Percentiles rank a stretch among this genome's conserved stretches.
These are phyloP conservation scores for Globisporangium middletonii DNA, from an alignment of 352 stramenopile genomes.

Conservation along the genomic window DNA sequence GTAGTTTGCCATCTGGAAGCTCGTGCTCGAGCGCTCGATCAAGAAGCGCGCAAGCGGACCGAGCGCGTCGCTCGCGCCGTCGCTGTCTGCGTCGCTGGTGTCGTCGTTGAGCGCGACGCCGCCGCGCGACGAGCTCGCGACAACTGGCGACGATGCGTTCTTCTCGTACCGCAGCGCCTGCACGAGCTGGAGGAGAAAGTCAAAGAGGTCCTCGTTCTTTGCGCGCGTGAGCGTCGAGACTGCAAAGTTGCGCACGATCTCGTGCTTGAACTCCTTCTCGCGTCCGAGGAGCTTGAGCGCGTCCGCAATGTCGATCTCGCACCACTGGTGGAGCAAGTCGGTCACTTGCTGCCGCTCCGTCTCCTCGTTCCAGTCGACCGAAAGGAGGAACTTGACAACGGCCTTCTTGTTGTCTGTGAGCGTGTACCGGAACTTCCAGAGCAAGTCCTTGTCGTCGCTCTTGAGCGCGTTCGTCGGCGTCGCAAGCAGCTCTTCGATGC, in stretches of 20 bases:
- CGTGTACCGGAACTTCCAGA: conserved; percentile 97
- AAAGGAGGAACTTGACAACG: conserved; percentile 97
- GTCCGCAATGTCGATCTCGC: conserved; percentile 96
- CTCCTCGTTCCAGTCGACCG: conserved; percentile 97
- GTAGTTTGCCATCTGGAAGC: conserved; percentile 96
- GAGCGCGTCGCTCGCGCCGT: conserved; percentile 27
- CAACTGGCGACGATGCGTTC: conserved; percentile 11
- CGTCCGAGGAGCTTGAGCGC: conserved; percentile 95
- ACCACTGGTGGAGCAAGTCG: conserved; percentile 76
- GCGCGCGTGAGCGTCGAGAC: conserved; percentile 93
- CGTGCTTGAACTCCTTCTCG: conserved; percentile 86
- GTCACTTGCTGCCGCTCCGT: conserved; percentile 94
- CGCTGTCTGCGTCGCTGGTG: neutral
- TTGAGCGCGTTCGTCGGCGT: conserved; percentile 92
- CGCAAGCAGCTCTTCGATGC: conserved; percentile 90
- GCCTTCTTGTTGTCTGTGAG: conserved; percentile 93
- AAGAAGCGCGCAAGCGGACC: conserved; percentile 91
- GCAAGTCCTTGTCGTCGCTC: conserved; percentile 89
- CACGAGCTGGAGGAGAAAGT: conserved; percentile 98
- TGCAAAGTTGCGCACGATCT: conserved; percentile 93
- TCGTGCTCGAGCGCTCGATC: conserved; percentile 90
- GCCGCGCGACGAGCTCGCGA: conserved; percentile 27
- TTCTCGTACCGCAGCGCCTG: conserved; percentile 95
- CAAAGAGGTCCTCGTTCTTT: conserved; percentile 95
- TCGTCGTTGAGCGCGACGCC: conserved; percentile 15